These are phyloP conservation scores for Candida xyloterini DNA, from an alignment of 805 yeast species.

Conservation along the genomic window DNA sequence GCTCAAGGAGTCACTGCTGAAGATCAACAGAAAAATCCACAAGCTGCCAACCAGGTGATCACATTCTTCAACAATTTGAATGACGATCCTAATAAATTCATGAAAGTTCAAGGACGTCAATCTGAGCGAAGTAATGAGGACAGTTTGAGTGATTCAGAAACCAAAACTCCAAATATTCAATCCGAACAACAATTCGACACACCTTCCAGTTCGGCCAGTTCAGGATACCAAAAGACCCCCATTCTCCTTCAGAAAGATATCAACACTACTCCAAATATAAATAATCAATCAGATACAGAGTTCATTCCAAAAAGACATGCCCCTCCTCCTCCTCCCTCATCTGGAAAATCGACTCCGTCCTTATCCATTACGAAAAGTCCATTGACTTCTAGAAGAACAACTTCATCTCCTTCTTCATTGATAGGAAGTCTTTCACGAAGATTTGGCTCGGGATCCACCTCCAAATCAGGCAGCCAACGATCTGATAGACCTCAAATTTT, in stretches of 20 bases:
- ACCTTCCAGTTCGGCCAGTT: slow-evolving; percentile 15
- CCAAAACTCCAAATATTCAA: slow-evolving; percentile 18
- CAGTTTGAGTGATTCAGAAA: slow-evolving; percentile 16
- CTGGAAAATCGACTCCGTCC: slow-evolving; percentile 4
- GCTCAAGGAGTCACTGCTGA: slow-evolving; percentile 85
- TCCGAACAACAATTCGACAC: slow-evolving; percentile 17
- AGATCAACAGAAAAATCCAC: slow-evolving; percentile 90
- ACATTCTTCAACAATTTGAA: slow-evolving; percentile 28
- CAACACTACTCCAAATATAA: not conserved
- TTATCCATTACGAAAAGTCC: slow-evolving; percentile 10
- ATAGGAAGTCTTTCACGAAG: slow-evolving; percentile 30
- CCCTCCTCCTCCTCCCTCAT: slow-evolving; percentile 36
- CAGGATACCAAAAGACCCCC: slow-evolving; percentile 11
- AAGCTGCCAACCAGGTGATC: slow-evolving; percentile 59
- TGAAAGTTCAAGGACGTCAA: slow-evolving; percentile 26
- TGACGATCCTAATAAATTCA: slow-evolving; percentile 28
- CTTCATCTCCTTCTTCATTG: slow-evolving; percentile 26
- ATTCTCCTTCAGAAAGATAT: slow-evolving; percentile 3
- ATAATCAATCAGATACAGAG: slow-evolving; percentile 20
- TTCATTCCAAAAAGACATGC: slow-evolving; percentile 36
- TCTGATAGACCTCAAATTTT: slow-evolving; percentile 15
- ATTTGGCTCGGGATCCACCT: slow-evolving; percentile 17
- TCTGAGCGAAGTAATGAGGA: slow-evolving; percentile 22
- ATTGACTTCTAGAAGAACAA: slow-evolving; percentile 3
- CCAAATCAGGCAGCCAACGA: slow-evolving; percentile 1